Evolutionary conservation across 225 moss, liverwort and hornwort species (phyloP), one percentile per base, ranked within the genome.

Genomic region (Neckera pumila): DNA sequence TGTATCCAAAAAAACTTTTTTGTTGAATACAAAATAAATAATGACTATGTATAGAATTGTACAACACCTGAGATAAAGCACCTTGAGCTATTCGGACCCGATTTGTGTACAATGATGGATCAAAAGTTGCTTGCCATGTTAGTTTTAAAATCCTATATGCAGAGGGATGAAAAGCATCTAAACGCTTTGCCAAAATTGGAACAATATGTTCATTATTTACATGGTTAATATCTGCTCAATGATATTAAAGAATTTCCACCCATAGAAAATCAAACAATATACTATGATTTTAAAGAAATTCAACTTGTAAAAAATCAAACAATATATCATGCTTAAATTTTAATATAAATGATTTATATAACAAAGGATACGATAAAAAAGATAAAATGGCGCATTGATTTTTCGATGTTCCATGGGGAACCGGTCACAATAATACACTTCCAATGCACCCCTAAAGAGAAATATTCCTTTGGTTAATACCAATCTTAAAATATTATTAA

Each of bases 351-450:
- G 5, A 30, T 18, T 5, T 60, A 3, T 40, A 20, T 27, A 5
- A 14, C 4, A 53, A 33, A 93, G 93, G 97, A 99, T 99, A 99
- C 97, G 97, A 40, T 96, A 96, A 70, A 94, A 97, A 19, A 99
- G 87, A 77, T 92, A 97, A 75, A 97, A 99, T 9, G 96, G 96
- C 6, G 94, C 98, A 91, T 99, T 99, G 12, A 94, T 72, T 90
- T 93, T 97, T 90, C 83, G 79, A 80, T 91, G 92, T 66, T 99
- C 97, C 96, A 96, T 96, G 2, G 97, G 98, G 23, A 96, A 99
- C 20, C 96, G 93, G 16, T 99, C 98, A 92, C 95, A 94, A 65
- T 99, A 97, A 71, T 74, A 92, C 5, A 91, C 90, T 79, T 99
- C 95, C 84, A 99, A 87, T 63, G 89, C 87, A 26, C 94, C 97